Conservation (phyloP, 2,329 filamentous ascomycete species). For the Dothideomycetes sp. region DNA sequence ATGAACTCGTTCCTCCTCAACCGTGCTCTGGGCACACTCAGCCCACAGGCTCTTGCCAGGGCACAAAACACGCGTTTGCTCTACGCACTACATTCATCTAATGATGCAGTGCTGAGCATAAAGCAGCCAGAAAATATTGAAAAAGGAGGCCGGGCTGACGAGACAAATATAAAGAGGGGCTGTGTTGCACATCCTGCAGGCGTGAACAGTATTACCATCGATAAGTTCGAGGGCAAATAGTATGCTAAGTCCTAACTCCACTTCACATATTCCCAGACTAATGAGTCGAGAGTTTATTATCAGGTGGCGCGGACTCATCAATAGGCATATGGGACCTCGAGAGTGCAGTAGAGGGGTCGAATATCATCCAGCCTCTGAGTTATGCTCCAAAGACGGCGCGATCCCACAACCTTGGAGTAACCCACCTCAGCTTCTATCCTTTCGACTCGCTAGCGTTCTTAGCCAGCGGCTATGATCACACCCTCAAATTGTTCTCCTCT, state of each 20-base stretch:
- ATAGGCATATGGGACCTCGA: constrained; percentile 85
- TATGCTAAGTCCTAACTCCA: constrained; percentile 25
- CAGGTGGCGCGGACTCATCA: constrained; percentile 74
- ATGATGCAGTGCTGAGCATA: constrained; percentile 60
- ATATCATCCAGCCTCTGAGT: constrained; percentile 34
- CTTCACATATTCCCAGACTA: background rate
- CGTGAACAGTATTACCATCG: constrained; percentile 67
- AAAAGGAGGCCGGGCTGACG: constrained; percentile 13
- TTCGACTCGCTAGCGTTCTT: constrained; percentile 68
- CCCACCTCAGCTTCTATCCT: constrained; percentile 66
- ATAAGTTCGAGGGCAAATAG: constrained; percentile 71
- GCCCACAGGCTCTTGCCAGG: constrained; percentile 52
- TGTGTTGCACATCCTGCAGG: constrained; percentile 63
- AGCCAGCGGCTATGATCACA: constrained; percentile 67
- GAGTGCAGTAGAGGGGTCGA: constrained; percentile 24
- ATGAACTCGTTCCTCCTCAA: constrained; percentile 71
- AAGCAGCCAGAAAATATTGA: constrained; percentile 27
- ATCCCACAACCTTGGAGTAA: constrained; percentile 59
- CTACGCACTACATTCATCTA: constrained; percentile 56
- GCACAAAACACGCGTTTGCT: constrained; percentile 56
- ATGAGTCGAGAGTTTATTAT: constrained; percentile 54
- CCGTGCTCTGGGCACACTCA: constrained; percentile 59
- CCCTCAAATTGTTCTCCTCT: constrained; percentile 64
- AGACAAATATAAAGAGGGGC: background rate
- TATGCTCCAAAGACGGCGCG: constrained; percentile 25